A percentile compares a stretch with the other conserved stretches of the same genome.
Evolutionary conservation across 106 monocot species (phyloP).

Genomic region (Dendrobium nobile): DNA sequence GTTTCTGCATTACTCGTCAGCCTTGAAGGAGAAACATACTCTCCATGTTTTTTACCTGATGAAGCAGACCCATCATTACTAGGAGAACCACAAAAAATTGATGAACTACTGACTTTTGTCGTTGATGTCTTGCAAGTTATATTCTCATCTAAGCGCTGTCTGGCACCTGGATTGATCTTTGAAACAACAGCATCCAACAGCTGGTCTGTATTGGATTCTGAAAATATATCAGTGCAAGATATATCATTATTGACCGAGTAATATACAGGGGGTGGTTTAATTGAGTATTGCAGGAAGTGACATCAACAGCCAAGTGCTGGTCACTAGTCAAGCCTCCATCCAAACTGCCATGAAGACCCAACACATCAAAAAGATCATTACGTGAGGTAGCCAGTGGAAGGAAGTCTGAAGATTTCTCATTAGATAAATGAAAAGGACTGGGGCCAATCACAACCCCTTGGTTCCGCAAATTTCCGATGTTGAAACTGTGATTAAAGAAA

Average conservation of each 20-base stretch:
- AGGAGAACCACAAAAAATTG: background rate
- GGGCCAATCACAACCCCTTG: background rate
- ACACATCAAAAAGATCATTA: conserved; percentile 60
- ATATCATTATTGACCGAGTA: conserved; percentile 24
- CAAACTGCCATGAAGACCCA: conserved; percentile 31
- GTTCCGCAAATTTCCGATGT: background rate
- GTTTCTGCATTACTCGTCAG: conserved; percentile 21
- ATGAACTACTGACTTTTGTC: background rate
- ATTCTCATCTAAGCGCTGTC: conserved; percentile 2
- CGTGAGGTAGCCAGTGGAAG: conserved; percentile 13
- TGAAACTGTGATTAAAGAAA: background rate
- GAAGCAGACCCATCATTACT: conserved; percentile 9
- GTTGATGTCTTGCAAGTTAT: background rate
- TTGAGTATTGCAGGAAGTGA: conserved; percentile 18
- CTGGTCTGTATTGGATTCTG: conserved; percentile 42
- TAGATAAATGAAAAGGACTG: background rate
- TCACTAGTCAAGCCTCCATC: conserved; percentile 10
- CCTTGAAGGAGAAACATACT: conserved; percentile 9
- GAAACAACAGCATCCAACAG: conserved; percentile 17
- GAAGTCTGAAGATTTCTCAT: conserved; percentile 7
- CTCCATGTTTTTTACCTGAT: conserved; percentile 3
- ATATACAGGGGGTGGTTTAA: conserved; percentile 19
- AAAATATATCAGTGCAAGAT: conserved; percentile 34
- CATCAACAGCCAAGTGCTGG: conserved; percentile 19
- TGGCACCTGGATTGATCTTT: background rate